Base-by-base conservation (phyloP, 2,329 filamentous ascomycete species). In the Calonectria montana region DNA sequence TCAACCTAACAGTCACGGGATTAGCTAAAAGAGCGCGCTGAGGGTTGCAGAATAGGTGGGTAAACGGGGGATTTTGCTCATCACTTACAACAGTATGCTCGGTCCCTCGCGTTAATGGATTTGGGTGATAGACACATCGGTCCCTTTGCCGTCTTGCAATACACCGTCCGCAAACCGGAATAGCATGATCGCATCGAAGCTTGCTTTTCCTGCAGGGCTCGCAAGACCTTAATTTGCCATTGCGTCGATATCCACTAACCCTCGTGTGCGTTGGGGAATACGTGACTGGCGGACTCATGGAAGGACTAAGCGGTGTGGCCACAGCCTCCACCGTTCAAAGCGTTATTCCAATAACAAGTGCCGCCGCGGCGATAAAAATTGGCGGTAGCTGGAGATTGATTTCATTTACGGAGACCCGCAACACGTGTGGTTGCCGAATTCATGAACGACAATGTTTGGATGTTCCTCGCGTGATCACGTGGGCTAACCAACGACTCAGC, bases 141-240 rank as follows among this genome's bases (percentile, higher is more conserved):
- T 67, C 55, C 10, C 23, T 27, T n/a, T 23, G 53, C n/a, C n/a
- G 9, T 7, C 25, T 61, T 4, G 65, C 41, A 31, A 67, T 21
- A 50, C 65, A 67, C 21, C 65, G 37, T n/a, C 65, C 65, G 37
- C 65, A 67, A 5, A 45, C 43, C 27, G 53, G 65, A 25, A 67
- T 21, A 18, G 29, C 53, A 39, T 67, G 65, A 12, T 67, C 65
- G 29, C 65, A 67, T 61, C 65, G 39, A 10, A 67, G 23, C 12
- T 67, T 67, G 29, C 53, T 67, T 43, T 67, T 67, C 53, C 65
- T 67, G 23, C 65, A 67, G 0, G 65, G 65, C 53, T 67, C 65
- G 15, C 65, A 67, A 8, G 65, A 47, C 18, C 27, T 59, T n/a
- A 67, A 25, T 21, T 57, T 67, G 15, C 65, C 65, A 37, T 67